Conservation (phyloP, 768 basidiomycete species). For the Candolleomyces aberdarensis region DNA sequence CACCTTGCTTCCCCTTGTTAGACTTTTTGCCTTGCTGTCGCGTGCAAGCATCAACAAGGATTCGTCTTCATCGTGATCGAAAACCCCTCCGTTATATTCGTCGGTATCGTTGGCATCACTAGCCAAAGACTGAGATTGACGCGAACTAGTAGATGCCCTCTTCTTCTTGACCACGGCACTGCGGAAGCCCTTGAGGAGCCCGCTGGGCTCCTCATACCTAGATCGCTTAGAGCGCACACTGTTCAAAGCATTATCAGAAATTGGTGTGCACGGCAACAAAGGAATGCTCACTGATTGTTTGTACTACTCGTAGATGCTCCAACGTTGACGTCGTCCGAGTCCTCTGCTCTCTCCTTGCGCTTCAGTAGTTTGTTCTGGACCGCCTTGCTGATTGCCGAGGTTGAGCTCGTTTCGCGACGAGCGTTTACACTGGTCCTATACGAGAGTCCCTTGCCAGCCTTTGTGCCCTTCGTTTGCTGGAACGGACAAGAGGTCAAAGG, state of each 20-base stretch:
- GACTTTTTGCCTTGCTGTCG: neutral
- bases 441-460: neutral
- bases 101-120: too few species aligned
- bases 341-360: neutral
- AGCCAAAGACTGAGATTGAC: too few species aligned
- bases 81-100: neutral
- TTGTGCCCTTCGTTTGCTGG: neutral
- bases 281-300: too few species aligned
- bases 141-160: too few species aligned
- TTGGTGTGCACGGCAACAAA: too few species aligned
- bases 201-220: too few species aligned
- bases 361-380: neutral
- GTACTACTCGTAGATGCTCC: too few species aligned
- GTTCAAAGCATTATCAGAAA: too few species aligned
- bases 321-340: too few species aligned
- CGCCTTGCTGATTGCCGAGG: neutral
- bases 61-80: neutral
- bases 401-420: neutral
- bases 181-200: too few species aligned
- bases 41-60: neutral
- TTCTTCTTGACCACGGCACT: too few species aligned
- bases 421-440: neutral
- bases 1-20: neutral
- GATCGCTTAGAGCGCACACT: too few species aligned
- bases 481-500: neutral